Evolutionary conservation across 2,329 filamentous ascomycete genomes (phyloP).

Genomic region (Aspergillus proliferans): DNA sequence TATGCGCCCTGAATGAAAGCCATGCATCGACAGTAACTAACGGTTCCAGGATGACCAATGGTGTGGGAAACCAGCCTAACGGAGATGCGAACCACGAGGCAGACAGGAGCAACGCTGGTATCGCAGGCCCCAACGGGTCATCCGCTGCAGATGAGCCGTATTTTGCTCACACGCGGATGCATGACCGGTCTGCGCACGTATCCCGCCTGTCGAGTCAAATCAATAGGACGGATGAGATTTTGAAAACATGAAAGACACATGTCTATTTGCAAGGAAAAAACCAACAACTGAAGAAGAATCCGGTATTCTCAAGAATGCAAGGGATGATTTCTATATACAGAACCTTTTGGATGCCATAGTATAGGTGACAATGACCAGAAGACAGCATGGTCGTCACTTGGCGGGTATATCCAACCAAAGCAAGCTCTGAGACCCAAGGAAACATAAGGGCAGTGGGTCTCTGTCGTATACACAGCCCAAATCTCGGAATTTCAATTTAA

Average conservation of each 20-base stretch:
- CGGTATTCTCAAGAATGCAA: neutral
- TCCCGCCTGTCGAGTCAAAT: conserved; percentile 26
- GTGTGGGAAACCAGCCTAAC: conserved; percentile 21
- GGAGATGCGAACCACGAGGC: conserved; percentile 23
- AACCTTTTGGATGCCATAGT: conserved; percentile 1
- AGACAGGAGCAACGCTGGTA: conserved; percentile 15
- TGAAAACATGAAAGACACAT: conserved; percentile 15
- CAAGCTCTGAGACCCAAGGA: neutral
- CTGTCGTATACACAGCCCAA: neutral
- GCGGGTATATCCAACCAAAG: neutral
- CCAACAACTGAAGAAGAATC: neutral
- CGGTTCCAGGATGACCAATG: conserved; percentile 14
- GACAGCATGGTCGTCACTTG: conserved; percentile 2
- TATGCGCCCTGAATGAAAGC: neutral
- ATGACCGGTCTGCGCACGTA: conserved; percentile 24
- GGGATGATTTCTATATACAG: conserved; percentile 5
- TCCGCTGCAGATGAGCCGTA: conserved; percentile 26
- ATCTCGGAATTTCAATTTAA: conserved; percentile 5
- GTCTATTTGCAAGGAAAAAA: conserved; percentile 1
- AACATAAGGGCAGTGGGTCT: neutral
- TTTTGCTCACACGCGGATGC: conserved; percentile 26
- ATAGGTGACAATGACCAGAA: neutral
- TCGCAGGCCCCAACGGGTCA: conserved; percentile 20
- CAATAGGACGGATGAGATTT: conserved; percentile 22
- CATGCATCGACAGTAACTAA: neutral